phyloP scores from a whole-genome alignment of 1,284 basidiomycete genomes.

The Tetrapyrgos nigripes region DNA sequence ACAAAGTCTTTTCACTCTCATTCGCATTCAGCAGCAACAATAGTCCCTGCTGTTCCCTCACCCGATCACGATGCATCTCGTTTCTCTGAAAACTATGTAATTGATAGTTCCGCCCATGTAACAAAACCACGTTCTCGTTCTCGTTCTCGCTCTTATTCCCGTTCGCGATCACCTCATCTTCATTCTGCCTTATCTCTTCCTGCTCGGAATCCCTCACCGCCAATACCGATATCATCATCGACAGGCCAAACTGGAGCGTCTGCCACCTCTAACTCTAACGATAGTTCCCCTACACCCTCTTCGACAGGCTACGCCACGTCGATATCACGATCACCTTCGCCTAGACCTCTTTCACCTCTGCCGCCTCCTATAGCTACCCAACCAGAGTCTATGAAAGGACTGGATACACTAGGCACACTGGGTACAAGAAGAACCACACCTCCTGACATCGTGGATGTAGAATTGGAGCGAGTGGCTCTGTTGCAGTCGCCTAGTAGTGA shows the following conservation, averaged over 20 bases:
- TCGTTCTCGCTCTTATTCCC: conserved; percentile 17
- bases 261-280: conserved; percentile 33
- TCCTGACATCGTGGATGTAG: neutral
- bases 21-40: conserved; percentile 46
- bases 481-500: conserved; percentile 4
- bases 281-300: conserved; percentile 47
- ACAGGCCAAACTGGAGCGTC: conserved; percentile 6
- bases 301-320: conserved; percentile 51
- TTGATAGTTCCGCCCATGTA: conserved; percentile 28
- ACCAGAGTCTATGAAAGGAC: neutral
- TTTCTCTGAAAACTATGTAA: conserved; percentile 30
- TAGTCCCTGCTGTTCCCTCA: conserved; percentile 43
- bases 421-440: neutral
- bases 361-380: conserved; percentile 6
- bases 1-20: conserved; percentile 37
- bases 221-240: neutral
- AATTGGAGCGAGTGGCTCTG: neutral
- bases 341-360: conserved; percentile 19
- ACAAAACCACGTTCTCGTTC: conserved; percentile 14
- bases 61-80: conserved; percentile 32
- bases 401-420: too few species aligned
- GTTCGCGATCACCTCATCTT: conserved; percentile 8
- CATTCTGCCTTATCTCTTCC: neutral
- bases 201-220: neutral
- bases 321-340: conserved; percentile 50